Evolutionary conservation across 2,329 filamentous ascomycete genomes (phyloP), one percentile per base, ranked within the genome.

Genomic region (Penicillium rolfsii): DNA sequence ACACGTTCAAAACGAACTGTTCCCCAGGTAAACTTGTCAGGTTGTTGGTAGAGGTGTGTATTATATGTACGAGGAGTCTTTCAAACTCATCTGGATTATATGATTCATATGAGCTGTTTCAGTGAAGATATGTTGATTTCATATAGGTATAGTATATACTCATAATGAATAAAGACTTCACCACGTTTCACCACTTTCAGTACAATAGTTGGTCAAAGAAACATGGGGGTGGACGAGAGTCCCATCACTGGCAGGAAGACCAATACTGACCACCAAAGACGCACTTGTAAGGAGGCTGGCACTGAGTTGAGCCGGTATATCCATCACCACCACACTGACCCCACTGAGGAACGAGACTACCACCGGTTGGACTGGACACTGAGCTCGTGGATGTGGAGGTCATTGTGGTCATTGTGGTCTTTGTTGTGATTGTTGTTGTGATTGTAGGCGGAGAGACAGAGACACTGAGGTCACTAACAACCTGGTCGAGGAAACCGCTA

Each of bases 401-500:
- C n/a, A 45, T 50, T 35, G 35, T 26, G 19, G 53, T 73, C 45
- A 74, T 68, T 16, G 49, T 36, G 24, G 16, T 50, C 35, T 28
- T 73, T 45, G 75, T 68, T 16, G 49, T 36, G 24, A 8, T 26
- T 28, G 53, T 73, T 45, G 75, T 68, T 16, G 49, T 36, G 24
- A 8, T 50, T 16, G 46, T 24, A 33, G 30, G 38, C 6, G 35
- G 30, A 36, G 49, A 6, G n/a, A 16, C 11, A 9, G 49, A 38
- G n/a, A 38, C n/a, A 26, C 30, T 22, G 30, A 52, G 49, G 4
- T 52, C 49, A 16, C 19, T 52, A 16, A 36, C 49, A 52, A 52
- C 49, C 30, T 52, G n/a, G 26, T 73, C 71, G 36, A 87, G 74
- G 70, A 85, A 86, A 1, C 83, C 84, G 0, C 59, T 46, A 74